Evolutionary conservation across 2,329 filamentous ascomycete species (phyloP).

Genomic region (Neonectria hederae): DNA sequence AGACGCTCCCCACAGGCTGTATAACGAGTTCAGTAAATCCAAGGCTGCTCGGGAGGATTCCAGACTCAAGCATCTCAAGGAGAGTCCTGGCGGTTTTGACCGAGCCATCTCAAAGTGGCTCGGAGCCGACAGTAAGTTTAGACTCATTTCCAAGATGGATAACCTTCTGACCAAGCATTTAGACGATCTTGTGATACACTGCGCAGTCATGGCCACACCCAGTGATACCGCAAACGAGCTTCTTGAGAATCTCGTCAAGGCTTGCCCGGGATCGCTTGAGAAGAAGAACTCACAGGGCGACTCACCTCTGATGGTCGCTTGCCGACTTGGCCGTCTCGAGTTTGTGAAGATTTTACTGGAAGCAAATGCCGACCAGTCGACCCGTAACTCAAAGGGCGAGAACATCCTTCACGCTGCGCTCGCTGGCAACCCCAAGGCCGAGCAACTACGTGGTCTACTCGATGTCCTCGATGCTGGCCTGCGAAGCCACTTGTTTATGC

Average conservation of each 20-base stretch:
- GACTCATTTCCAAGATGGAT: slow-evolving; percentile 8
- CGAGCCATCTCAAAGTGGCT: slow-evolving; percentile 71
- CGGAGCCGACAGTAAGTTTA: slow-evolving; percentile 62
- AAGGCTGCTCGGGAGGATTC: slow-evolving; percentile 68
- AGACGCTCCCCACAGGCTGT: slow-evolving; percentile 73
- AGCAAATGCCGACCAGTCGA: slow-evolving; percentile 75
- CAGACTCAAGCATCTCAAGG: slow-evolving; percentile 68
- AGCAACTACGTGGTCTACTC: slow-evolving; percentile 59
- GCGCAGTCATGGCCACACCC: slow-evolving; percentile 62
- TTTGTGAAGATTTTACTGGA: slow-evolving; percentile 70
- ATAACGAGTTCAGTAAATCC: slow-evolving; percentile 72
- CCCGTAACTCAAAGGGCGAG: slow-evolving; percentile 66
- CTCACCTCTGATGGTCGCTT: slow-evolving; percentile 77
- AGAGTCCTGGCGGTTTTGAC: slow-evolving; percentile 70
- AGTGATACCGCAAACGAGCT: slow-evolving; percentile 58
- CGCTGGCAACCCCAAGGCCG: slow-evolving; percentile 43
- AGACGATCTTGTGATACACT: slow-evolving; percentile 74
- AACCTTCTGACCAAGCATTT: slow-evolving; percentile 32
- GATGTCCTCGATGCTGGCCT: slow-evolving; percentile 67
- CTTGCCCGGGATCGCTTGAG: slow-evolving; percentile 70
- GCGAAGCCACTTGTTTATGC: slow-evolving; percentile 64
- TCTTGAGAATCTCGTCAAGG: slow-evolving; percentile 72
- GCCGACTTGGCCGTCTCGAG: slow-evolving; percentile 61
- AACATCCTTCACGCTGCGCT: slow-evolving; percentile 75
- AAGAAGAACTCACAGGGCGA: slow-evolving; percentile 65